Evolutionary conservation across 768 basidiomycete species (phyloP), one percentile per base, ranked within the genome.

Genomic region (Lactifluus piperatus): DNA sequence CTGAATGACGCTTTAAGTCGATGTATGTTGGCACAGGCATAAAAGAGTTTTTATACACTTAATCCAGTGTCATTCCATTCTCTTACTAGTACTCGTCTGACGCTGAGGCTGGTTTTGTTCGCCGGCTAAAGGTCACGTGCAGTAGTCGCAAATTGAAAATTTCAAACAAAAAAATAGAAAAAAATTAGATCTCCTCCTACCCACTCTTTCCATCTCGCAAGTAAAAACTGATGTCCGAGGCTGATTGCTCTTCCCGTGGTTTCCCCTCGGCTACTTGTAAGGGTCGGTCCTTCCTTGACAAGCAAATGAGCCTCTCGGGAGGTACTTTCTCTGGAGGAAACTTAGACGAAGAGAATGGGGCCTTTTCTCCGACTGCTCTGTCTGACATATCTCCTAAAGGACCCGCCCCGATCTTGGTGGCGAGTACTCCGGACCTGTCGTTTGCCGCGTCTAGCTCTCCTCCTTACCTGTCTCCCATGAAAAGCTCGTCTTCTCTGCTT

Each of bases 381-480:
- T 36, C 37, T 9, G 30, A 54, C 20, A 29, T 27, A 3, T 14
- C 18, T 22, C 20, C 41, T 32, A 44, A 43, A 29, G 54, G 56
- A 8, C 43, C 41, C 24, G 11, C 46, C 24, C 55, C 29, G 11
- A 4, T 51, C 22, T 54, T 36, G 0, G n/a, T 37, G 6, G 32
- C 45, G 49, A 61, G 60, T 29, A 61, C 60, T 30, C 60, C 60
- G 46, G 55, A 48, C 29, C 50, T 61, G 20, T 61, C 36, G 16
- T 56, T 61, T 39, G 49, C 44, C 3, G 29, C 37, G 14, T 61
- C 54, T 27, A 61, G 60, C 24, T 61, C 60, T 2, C 60, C 55
- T 2, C 60, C 55, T 2, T 45, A 13, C 30, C 5, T 18, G 6
- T 61, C 50, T 13, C 29, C 36, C 10, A 5, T 11, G 16, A 48